These are phyloP conservation scores for Syncephalastrum sp. DNA, from an alignment of 371 early-diverging fungal genomes.

Conservation along the genomic window DNA sequence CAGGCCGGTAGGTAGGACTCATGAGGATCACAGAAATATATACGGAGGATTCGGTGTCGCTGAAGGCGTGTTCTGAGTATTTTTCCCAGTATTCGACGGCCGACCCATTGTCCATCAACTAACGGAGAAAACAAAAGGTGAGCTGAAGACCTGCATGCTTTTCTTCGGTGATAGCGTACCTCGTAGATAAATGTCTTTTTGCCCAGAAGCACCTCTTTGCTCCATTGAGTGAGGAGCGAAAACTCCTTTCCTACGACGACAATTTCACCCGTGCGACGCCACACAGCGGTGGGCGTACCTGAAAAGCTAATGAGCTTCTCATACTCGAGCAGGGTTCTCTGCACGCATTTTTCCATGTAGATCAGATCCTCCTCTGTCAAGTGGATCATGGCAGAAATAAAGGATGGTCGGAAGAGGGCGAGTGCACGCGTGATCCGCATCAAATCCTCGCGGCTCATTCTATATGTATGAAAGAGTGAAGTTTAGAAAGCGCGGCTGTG, in stretches of 20 bases:
- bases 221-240: conserved; percentile 84
- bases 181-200: conserved; percentile 79
- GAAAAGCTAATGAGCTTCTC: conserved; percentile 86
- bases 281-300: conserved; percentile 91
- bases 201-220: conserved; percentile 67
- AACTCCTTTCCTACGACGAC: conserved; percentile 90
- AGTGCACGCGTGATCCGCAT: conserved; percentile 86
- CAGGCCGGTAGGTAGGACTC: conserved; percentile 54
- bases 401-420: conserved; percentile 86
- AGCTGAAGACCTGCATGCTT: background rate
- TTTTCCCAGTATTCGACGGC: conserved; percentile 88
- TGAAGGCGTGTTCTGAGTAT: conserved; percentile 79
- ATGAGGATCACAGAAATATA: conserved; percentile 72
- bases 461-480: conserved; percentile 18
- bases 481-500: background rate
- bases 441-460: conserved; percentile 84
- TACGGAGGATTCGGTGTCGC: conserved; percentile 69
- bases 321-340: conserved; percentile 82
- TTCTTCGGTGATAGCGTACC: conserved; percentile 21
- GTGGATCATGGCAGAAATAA: conserved; percentile 88
- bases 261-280: conserved; percentile 92
- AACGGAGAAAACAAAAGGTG: background rate
- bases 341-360: conserved; percentile 93
- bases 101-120: conserved; percentile 81
- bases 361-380: conserved; percentile 86